These are phyloP conservation scores for Neurospora sp. DNA, from an alignment of 495 filamentous ascomycete species.

Conservation along the genomic window DNA sequence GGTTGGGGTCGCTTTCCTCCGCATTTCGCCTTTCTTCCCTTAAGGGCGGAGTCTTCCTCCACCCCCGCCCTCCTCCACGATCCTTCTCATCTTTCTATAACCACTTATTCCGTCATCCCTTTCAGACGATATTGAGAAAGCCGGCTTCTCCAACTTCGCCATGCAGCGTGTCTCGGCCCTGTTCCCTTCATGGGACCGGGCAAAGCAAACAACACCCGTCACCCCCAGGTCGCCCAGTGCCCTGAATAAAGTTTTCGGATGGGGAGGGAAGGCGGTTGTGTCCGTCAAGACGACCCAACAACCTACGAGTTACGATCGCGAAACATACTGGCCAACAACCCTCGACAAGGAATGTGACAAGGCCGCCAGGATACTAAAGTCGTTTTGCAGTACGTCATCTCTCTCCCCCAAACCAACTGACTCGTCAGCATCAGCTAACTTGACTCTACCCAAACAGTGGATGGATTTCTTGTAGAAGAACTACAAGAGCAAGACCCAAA, in stretches of 20 bases:
- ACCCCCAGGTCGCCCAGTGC: conserved; percentile 18
- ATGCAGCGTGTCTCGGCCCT: conserved; percentile 44
- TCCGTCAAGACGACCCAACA: conserved; percentile 31
- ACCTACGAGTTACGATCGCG: conserved; percentile 40
- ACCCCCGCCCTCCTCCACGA: neutral
- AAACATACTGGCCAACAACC: conserved; percentile 72
- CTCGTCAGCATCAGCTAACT: neutral
- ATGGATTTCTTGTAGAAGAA: conserved; percentile 36
- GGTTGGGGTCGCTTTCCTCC: conserved; percentile 4
- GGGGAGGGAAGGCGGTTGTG: conserved; percentile 35
- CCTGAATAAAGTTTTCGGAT: conserved; percentile 35
- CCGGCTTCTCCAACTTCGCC: conserved; percentile 14
- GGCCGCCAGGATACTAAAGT: conserved; percentile 71
- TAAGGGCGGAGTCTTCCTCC: conserved; percentile 1
- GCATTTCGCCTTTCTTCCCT: neutral
- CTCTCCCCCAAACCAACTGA: neutral
- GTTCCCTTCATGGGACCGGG: conserved; percentile 41
- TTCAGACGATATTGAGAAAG: conserved; percentile 1
- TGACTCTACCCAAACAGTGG: conserved; percentile 18
- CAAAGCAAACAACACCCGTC: conserved; percentile 20
- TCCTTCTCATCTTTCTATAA: neutral
- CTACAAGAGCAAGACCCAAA: conserved; percentile 8
- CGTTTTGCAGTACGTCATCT: conserved; percentile 56
- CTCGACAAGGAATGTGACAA: conserved; percentile 81
- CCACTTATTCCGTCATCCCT: neutral